A percentile compares a stretch with the other conserved stretches of the same genome.
These are phyloP conservation scores for Trypanosoma melophagium DNA, from an alignment of 208 protist species.

Conservation along the genomic window DNA sequence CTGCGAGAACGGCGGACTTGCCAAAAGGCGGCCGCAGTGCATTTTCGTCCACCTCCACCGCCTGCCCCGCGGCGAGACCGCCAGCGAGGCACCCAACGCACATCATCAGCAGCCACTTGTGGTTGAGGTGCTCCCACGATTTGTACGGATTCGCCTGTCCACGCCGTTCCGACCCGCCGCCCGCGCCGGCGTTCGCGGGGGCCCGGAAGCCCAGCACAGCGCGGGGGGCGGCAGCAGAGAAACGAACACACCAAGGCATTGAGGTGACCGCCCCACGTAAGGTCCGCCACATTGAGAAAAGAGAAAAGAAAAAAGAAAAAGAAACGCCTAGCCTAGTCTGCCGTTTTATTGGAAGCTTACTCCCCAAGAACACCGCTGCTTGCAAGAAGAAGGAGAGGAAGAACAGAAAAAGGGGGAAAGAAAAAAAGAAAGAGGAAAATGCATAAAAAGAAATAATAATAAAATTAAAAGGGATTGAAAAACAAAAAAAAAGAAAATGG, in stretches of 20 bases:
- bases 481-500: conserved; percentile 12
- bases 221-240: conserved; percentile 1
- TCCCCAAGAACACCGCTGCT: no score
- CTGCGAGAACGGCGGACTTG: conserved; percentile 52
- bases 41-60: conserved; percentile 76
- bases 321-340: no score
- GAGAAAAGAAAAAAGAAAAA: no score
- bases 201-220: conserved; percentile 32
- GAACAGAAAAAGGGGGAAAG: neutral
- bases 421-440: neutral
- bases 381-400: neutral
- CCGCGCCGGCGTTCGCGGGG: conserved; percentile 47
- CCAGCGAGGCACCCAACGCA: conserved; percentile 75
- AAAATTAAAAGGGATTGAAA: neutral
- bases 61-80: conserved; percentile 60
- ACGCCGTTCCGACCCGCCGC: conserved; percentile 27
- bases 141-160: conserved; percentile 81
- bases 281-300: conserved; percentile 1
- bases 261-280: neutral
- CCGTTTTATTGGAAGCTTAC: no score
- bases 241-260: neutral
- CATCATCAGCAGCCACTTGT: conserved; percentile 83
- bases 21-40: conserved; percentile 67
- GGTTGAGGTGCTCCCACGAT: conserved; percentile 85
- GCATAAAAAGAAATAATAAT: neutral